Base-by-base conservation (phyloP, 306 rosid species). In the Arachis hypogaea region DNA sequence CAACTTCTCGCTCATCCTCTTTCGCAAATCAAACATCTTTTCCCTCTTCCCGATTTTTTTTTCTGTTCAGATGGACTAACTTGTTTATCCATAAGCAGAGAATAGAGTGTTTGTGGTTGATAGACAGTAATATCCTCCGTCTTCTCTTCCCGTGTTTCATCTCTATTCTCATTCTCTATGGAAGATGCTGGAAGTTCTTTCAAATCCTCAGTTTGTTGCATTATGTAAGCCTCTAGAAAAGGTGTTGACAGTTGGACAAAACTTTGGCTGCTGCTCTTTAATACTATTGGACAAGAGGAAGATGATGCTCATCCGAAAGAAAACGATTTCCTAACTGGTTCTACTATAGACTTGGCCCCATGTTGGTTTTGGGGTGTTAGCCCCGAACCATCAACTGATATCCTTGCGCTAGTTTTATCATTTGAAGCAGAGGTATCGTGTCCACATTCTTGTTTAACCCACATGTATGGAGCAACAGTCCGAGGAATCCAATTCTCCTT, bases 401-500 rank as follows among this genome's bases (percentile, higher is more conserved):
- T 55, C 68, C 66, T 76, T 61, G 73, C 60, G 14, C 14, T 64
- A 77, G 84, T 45, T 78, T 82, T 88, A 74, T 91, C 92, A 49
- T 47, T 14, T 60, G 74, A 43, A 68, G 62, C 33, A 47, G 80
- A 43, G 29, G 84, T 76, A 62, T 85, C 97, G 46, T 62, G 77
- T 16, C 73, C 74, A 33, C 81, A 49, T 44, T 90, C 98, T 78
- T 83, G 99, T 74, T 82, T 74, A 77, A 82, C 51, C 97, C 99
- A 94, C 60, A 83, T 67, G 75, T 85, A 92, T 7, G 99, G 99
- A 69, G 99, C 97, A 28, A 77, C 83, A 46, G 18, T 85, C 56
- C 84, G 81, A 3, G 93, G 95, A 41, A 92, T 75, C 99, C 99
- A 94, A 78, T 94, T 96, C 11, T 92, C 86, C 69, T 89, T 89